phyloP scores from a whole-genome alignment of 2,329 filamentous ascomycete genomes.

The Penicillium sp. region DNA sequence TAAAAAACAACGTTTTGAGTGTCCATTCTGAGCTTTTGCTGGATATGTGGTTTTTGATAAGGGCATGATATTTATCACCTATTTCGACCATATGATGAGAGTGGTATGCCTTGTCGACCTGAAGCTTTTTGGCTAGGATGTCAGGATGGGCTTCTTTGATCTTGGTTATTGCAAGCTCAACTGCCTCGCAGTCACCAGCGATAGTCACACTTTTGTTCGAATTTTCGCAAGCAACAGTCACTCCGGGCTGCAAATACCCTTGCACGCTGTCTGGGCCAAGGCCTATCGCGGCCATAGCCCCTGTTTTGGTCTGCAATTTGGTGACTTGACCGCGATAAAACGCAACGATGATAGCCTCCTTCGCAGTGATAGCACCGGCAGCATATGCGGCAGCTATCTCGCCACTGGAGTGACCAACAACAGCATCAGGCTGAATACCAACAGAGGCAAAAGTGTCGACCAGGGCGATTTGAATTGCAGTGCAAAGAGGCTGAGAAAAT shows the following conservation, averaged over 20 bases:
- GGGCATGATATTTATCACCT: conserved; percentile 3
- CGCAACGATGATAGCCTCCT: conserved; percentile 10
- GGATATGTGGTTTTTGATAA: not conserved
- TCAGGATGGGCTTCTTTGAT: conserved; percentile 1
- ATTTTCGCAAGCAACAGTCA: conserved; percentile 21
- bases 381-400: conserved; percentile 26
- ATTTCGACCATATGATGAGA: conserved; percentile 19
- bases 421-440: conserved; percentile 9
- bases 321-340: conserved; percentile 15
- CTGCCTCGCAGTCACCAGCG: conserved; percentile 10
- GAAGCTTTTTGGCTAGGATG: conserved; percentile 4
- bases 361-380: conserved; percentile 7
- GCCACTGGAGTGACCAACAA: conserved; percentile 23
- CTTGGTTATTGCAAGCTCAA: not conserved
- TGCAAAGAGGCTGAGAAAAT: conserved; percentile 17
- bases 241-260: conserved; percentile 1
- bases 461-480: conserved; percentile 20
- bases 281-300: conserved; percentile 14
- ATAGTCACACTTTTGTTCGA: conserved; percentile 16
- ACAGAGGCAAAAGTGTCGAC: conserved; percentile 7
- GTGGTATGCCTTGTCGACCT: conserved; percentile 7
- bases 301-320: not conserved
- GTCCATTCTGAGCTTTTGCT: not conserved
- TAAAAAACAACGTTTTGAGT: not conserved
- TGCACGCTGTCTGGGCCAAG: conserved; percentile 1